Percentiles rank a stretch among this genome's conserved stretches.
Evolutionary conservation across 805 yeast genomes (phyloP).

Genomic region (Starmera amethionina): DNA sequence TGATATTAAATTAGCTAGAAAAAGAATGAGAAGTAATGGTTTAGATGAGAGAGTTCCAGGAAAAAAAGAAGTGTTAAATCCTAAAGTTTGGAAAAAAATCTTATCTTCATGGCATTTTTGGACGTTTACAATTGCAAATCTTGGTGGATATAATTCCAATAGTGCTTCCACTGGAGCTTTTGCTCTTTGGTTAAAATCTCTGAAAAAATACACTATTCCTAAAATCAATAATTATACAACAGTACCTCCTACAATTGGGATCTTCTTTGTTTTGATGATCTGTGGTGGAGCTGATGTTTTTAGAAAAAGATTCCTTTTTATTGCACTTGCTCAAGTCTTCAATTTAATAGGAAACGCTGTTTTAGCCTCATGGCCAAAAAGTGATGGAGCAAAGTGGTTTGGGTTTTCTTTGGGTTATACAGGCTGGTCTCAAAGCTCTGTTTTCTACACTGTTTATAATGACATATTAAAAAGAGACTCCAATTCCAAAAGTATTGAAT

Average conservation of each 20-base stretch:
- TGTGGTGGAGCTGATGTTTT: conserved; percentile 25
- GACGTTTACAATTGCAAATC: conserved; percentile 37
- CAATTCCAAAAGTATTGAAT: conserved; percentile 38
- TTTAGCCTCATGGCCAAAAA: conserved; percentile 40
- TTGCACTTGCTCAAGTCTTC: conserved; percentile 31
- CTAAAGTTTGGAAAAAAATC: conserved; percentile 39
- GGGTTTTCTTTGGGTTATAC: conserved; percentile 31
- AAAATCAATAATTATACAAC: conserved; percentile 33
- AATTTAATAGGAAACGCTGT: conserved; percentile 35
- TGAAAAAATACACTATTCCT: conserved; percentile 25
- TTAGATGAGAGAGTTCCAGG: conserved; percentile 16
- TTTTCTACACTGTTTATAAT: conserved; percentile 46
- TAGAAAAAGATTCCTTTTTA: conserved; percentile 32
- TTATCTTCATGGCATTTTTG: conserved; percentile 48
- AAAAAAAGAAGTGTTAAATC: conserved; percentile 24
- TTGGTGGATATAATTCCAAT: conserved; percentile 48
- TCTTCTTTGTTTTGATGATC: neutral
- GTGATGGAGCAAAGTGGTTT: conserved; percentile 42
- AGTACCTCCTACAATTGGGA: conserved; percentile 23
- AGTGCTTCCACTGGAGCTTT: conserved; percentile 36
- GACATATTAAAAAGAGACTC: conserved; percentile 47
- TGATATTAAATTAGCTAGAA: conserved; percentile 42
- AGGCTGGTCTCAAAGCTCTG: conserved; percentile 51
- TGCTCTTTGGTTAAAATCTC: conserved; percentile 34
- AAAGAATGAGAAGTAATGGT: conserved; percentile 26